Evolutionary conservation across 192 early-diverging fungal genomes (phyloP), one percentile per base, ranked within the genome.

Genomic region (Diversispora epigaea): DNA sequence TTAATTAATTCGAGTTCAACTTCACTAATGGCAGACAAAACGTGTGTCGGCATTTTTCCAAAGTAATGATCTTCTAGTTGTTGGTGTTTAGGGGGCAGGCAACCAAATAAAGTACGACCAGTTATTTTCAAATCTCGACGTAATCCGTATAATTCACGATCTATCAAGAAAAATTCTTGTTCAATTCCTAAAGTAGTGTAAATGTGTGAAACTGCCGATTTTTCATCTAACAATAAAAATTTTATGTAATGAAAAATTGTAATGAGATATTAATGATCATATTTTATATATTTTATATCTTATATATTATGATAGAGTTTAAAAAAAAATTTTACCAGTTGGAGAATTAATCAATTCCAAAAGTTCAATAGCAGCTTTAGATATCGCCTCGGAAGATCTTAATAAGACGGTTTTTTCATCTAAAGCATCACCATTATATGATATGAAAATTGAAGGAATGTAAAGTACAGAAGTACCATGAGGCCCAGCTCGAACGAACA

Each of bases 11-110:
- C 97, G 57, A 96, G 87, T 83, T 99, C 97, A 71, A 90, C 81
- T 86, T 99, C 97, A 78, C 91, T 93, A 82, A 99, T 94, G 74
- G 89, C 85, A 63, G 93, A 90, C 79, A 99, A 85, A 40, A 98
- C 95, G 78, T 94, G 91, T 68, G 91, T 88, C 61, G 97, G 97
- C 70, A 99, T 95, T 76, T 92, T 91, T 49, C 97, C 97, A 87
- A 99, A 99, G 91, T 99, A 99, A 86, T 99, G 97, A 84, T 99
- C 97, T 82, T 99, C 97, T 76, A 99, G 87, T 87, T 99, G 97
- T 86, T 99, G 97, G 83, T 98, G 96, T 80, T 95, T 93, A 73
- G 97, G 95, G 52, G 97, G 97, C 74, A 98, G 86, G 77, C 90
- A 87, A 54, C 97, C 97, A 52, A 99, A 79, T 46, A 99, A 86